Evolutionary conservation across 2,329 filamentous ascomycete genomes (phyloP).

Genomic region (Colletotrichum filicis): DNA sequence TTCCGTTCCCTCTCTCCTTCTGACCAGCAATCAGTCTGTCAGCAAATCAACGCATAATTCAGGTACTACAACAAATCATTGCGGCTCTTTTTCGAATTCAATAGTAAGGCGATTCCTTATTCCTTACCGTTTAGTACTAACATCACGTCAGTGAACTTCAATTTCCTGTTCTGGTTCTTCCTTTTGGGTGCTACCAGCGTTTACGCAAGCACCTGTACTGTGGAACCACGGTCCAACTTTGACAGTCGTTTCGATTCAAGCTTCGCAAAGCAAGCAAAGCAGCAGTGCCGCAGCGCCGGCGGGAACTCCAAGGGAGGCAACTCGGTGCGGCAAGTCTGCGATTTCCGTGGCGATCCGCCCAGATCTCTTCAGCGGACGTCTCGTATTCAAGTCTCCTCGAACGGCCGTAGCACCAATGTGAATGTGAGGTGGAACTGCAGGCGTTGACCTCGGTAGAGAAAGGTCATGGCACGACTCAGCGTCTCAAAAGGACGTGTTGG

Average conservation of each 20-base stretch:
- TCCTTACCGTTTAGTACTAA: background rate
- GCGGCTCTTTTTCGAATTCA: background rate
- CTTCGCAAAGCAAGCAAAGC: background rate
- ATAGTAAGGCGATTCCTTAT: background rate
- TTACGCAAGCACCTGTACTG: background rate
- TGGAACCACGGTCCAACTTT: background rate
- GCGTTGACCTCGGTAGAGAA: background rate
- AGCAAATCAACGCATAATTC: no score
- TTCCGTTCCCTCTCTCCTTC: background rate
- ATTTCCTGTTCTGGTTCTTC: background rate
- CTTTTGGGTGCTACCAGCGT: background rate
- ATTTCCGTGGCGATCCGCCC: background rate
- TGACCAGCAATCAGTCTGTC: fast-evolving
- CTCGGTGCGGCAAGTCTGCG: background rate
- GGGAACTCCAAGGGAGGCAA: background rate
- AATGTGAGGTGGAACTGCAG: background rate
- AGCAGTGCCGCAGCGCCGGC: background rate
- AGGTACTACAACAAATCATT: no score
- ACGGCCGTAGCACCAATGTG: background rate
- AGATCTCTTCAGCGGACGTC: background rate
- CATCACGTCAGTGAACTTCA: background rate
- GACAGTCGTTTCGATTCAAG: background rate
- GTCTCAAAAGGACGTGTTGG: no score
- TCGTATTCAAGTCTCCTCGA: background rate
- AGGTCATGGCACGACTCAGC: background rate